A percentile compares a stretch with the other conserved stretches of the same genome.
Conservation (phyloP, 1,284 basidiomycete genomes). For the Earliella scabrosa region DNA sequence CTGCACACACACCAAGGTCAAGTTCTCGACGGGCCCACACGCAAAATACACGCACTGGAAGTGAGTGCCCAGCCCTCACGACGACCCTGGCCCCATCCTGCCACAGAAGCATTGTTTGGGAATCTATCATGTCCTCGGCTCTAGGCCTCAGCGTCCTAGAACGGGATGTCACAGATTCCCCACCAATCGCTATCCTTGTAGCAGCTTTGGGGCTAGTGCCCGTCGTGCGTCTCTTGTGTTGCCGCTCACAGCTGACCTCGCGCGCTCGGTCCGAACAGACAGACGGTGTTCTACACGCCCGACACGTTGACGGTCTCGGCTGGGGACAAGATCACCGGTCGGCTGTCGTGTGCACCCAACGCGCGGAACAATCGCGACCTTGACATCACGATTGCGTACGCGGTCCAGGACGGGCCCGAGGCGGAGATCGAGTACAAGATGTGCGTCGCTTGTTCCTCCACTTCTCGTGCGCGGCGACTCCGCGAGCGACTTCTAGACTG, state of each 20-base stretch:
- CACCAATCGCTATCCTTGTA: no score
- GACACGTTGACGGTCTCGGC: conserved; percentile 68
- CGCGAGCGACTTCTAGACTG: background rate
- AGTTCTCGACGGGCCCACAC: conserved; percentile 95
- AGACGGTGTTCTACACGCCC: conserved; percentile 97
- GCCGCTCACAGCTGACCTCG: background rate
- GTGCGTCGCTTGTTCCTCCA: conserved; percentile 55
- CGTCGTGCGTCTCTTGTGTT: no score
- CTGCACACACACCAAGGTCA: conserved; percentile 95
- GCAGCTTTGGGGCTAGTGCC: no score
- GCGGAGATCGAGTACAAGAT: conserved; percentile 72
- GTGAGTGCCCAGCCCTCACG: conserved; percentile 56
- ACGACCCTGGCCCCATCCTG: no score
- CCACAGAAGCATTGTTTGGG: no score
- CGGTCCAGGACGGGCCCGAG: conserved; percentile 43
- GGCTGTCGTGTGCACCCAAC: conserved; percentile 83
- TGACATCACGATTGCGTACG: conserved; percentile 85
- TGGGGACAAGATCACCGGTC: conserved; percentile 76
- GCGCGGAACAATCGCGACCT: conserved; percentile 90
- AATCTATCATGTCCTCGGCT: no score
- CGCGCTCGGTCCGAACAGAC: conserved; percentile 45
- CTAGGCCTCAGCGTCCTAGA: no score
- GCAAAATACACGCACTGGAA: conserved; percentile 98
- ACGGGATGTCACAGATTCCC: no score
- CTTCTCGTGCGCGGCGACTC: conserved; percentile 9